Base-by-base conservation (phyloP, 345 rosid genomes). In the Rhodomyrtus tomentosa region DNA sequence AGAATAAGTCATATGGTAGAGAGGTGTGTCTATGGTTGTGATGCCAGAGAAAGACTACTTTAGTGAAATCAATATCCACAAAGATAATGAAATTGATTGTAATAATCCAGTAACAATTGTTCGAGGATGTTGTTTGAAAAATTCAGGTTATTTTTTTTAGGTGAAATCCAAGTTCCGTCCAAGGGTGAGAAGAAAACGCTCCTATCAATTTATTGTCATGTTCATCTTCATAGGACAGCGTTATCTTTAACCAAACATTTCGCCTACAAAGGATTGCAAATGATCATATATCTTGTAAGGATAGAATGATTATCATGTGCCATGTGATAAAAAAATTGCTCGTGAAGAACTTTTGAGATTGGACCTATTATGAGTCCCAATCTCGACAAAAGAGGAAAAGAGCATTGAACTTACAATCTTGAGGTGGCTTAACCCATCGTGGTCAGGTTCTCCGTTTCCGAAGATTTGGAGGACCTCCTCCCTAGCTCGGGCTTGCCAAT, bases 401-500 rank as follows among this genome's bases (percentile, higher is more conserved):
- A 83, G 58, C 51, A 55, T 45, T 50, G 38, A 10, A 54, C 87
- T 55, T 84, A 90, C 90, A 52, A 76, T 80, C 82, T 87, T 87
- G 25, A 88, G 83, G 82, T 36, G 91, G 87, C 87, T 87, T 82
- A 92, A 81, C 40, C 88, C 90, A 14, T 90, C 91, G 32, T 80
- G 84, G 80, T 87, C 87, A 2, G 92, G 93, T 11, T 90, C 88
- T 1, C 85, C 85, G 50, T 84, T 82, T n/a, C 90, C 90, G 36
- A 91, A 88, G 3, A 84, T 87, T 50, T 83, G 87, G 16, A 87
- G 81, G 20, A 92, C 88, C 89, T 92, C 96, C 82, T 90, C 90
- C 82, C 95, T 90, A 21, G 94, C 90, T 81, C 85, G 88, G 42
- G 38, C 85, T 85, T 92, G 96, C 96, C 96, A 92, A 27, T 88